Evolutionary conservation across 108 stramenopile genomes (phyloP).

Genomic region (Aurantiochytrium sp.): DNA sequence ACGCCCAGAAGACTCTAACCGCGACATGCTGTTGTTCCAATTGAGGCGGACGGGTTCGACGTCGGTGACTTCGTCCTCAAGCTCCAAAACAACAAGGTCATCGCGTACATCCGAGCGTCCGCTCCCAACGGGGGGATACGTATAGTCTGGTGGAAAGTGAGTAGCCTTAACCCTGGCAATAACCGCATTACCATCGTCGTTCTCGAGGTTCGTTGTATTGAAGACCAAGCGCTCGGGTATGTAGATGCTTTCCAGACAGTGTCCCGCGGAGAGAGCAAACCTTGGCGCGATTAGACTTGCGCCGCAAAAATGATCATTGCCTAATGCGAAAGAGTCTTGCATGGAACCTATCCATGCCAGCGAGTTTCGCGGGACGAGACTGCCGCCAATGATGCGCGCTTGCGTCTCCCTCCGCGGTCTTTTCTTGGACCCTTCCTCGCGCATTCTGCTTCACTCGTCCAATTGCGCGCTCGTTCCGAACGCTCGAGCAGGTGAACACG

Average conservation of each 20-base stretch:
- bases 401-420: background rate
- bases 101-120: background rate
- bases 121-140: background rate
- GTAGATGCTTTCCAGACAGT: background rate
- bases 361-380: background rate
- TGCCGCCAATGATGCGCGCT: background rate
- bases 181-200: background rate
- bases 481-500: too few species aligned
- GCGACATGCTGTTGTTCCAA: background rate
- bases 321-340: background rate
- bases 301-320: background rate
- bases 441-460: too few species aligned
- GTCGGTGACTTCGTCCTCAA: background rate
- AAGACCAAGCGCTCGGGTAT: background rate
- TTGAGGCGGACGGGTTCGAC: background rate
- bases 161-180: background rate
- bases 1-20: background rate
- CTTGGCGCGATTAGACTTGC: background rate
- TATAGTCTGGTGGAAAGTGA: background rate
- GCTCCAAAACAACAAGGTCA: background rate
- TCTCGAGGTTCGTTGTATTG: background rate
- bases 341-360: background rate
- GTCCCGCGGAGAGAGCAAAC: background rate
- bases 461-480: too few species aligned
- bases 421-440: too few species aligned